These are phyloP conservation scores for Aschersonia sp. DNA, from an alignment of 2,329 filamentous ascomycete species.

Conservation along the genomic window DNA sequence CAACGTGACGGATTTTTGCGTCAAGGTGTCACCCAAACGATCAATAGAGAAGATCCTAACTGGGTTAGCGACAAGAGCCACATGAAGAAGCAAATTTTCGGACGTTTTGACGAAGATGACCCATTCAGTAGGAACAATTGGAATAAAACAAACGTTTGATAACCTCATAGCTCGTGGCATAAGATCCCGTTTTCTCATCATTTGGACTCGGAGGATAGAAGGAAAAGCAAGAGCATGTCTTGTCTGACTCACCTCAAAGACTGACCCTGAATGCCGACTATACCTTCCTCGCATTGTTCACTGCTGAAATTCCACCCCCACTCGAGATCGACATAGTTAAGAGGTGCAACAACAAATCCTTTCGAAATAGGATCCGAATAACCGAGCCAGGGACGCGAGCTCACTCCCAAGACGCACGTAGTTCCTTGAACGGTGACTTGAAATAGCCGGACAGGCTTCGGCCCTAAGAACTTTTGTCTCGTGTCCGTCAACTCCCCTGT, in stretches of 20 bases:
- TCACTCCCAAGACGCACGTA: slow-evolving; percentile 76
- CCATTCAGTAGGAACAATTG: slow-evolving; percentile 98
- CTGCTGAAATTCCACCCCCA: slow-evolving; percentile 96
- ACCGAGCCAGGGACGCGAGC: slow-evolving; percentile 89
- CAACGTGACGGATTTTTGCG: slow-evolving; percentile 74
- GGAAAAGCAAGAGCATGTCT: slow-evolving; percentile 11
- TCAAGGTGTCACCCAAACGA: slow-evolving; percentile 69
- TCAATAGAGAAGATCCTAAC: slow-evolving; percentile 79
- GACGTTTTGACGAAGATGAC: slow-evolving; percentile 1
- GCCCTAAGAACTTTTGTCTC: slow-evolving; percentile 83
- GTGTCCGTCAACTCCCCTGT: slow-evolving; percentile 94
- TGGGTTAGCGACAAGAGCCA: slow-evolving; percentile 2
- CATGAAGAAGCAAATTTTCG: background rate
- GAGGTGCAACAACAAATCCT: slow-evolving; percentile 79
- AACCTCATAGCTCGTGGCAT: slow-evolving; percentile 41
- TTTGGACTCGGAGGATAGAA: slow-evolving; percentile 23
- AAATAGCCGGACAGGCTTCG: slow-evolving; percentile 80
- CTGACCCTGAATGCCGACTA: slow-evolving; percentile 85
- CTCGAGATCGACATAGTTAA: slow-evolving; percentile 78
- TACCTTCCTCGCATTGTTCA: slow-evolving; percentile 83
- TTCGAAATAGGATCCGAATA: slow-evolving; percentile 82
- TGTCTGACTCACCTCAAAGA: slow-evolving; percentile 56
- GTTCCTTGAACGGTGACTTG: slow-evolving; percentile 78
- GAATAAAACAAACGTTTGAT: slow-evolving; percentile 34
- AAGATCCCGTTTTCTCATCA: slow-evolving; percentile 55